Base-by-base conservation (phyloP, 2,329 filamentous ascomycete species). In the Clarireedia paspali region DNA sequence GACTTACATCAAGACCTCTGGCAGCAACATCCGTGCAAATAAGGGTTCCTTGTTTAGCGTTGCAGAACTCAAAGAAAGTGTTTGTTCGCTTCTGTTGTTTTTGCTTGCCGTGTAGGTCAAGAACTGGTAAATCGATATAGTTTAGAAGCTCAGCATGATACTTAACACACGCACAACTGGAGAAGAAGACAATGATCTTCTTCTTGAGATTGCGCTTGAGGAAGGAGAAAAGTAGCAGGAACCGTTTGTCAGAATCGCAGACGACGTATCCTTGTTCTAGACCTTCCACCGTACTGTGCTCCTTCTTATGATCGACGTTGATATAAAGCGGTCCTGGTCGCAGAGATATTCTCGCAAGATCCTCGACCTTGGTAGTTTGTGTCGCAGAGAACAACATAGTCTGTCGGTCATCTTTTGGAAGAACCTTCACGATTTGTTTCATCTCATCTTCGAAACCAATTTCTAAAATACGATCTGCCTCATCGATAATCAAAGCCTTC, bases 21-120 rank as follows among this genome's bases (percentile, higher is more conserved):
- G 94, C 94, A 47, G 94, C 94, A 61, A 99, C 94, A 67, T 99
- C 94, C 0, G 94, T 99, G 74, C 91, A 96, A 64, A 99, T 94
- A 53, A 99, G 74, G 0, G 89, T 95, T 24, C 92, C 94, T 62
- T 88, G 83, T 62, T 84, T 85, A 17, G 91, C 87, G 67, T 91
- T 91, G 68, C 83, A 86, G 71, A 99, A 99, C 71, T 97, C 92
- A 72, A 97, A 99, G 72, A 99, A 99, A 0, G 91, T 96, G 70
- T 95, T 95, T 24, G 94, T 99, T n/a, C 94, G 88, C 73, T 96
- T 96, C 73, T 96, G 91, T 73, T 99, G 94, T 74, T 99, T 99
- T 74, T 96, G 90, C 75, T 99, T 96, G 63, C 91, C 94, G 71
- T 95, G 89, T 6, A 95, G 78, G 64, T 89, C 87, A 45, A 95